Percentiles rank a stretch among this genome's conserved stretches.
Conservation (phyloP, 2,329 filamentous ascomycete genomes). For the Simplicillium aogashimaense region DNA sequence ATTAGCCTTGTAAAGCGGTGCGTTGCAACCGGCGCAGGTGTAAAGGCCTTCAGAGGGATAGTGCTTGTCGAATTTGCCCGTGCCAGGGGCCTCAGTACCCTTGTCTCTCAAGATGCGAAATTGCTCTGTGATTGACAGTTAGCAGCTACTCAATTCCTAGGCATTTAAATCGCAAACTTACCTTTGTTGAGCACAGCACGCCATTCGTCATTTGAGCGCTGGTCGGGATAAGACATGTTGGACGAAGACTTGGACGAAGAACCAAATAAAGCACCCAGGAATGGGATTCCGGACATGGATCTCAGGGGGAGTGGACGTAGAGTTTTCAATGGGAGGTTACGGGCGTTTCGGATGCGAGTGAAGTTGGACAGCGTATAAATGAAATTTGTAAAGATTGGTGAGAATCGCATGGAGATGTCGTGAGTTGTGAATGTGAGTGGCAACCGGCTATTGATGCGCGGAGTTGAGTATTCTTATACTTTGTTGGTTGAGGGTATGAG, state of each 20-base stretch:
- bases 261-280: slow-evolving; percentile 67
- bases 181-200: slow-evolving; percentile 63
- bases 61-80: slow-evolving; percentile 84
- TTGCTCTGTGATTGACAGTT: slow-evolving; percentile 56
- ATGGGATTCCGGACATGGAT: slow-evolving; percentile 71
- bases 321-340: slow-evolving; percentile 6
- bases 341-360: slow-evolving; percentile 24
- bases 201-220: slow-evolving; percentile 81
- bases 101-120: slow-evolving; percentile 89
- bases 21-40: slow-evolving; percentile 74
- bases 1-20: slow-evolving; percentile 82
- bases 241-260: slow-evolving; percentile 41
- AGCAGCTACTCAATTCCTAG: slow-evolving; percentile 1
- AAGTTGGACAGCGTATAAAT: slow-evolving; percentile 37
- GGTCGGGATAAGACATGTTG: slow-evolving; percentile 67
- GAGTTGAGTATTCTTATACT: too few relatives aligned
- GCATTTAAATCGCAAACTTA: slow-evolving; percentile 15
- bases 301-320: slow-evolving; percentile 19
- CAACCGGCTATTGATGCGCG: not conserved
- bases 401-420: slow-evolving; percentile 36
- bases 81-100: slow-evolving; percentile 75
- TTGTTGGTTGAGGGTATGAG: too few relatives aligned
- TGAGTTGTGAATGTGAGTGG: slow-evolving; percentile 2
- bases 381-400: slow-evolving; percentile 34
- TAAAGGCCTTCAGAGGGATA: slow-evolving; percentile 68